phyloP scores from a whole-genome alignment of 345 rosid genomes.

The Clarkia xantiana region DNA sequence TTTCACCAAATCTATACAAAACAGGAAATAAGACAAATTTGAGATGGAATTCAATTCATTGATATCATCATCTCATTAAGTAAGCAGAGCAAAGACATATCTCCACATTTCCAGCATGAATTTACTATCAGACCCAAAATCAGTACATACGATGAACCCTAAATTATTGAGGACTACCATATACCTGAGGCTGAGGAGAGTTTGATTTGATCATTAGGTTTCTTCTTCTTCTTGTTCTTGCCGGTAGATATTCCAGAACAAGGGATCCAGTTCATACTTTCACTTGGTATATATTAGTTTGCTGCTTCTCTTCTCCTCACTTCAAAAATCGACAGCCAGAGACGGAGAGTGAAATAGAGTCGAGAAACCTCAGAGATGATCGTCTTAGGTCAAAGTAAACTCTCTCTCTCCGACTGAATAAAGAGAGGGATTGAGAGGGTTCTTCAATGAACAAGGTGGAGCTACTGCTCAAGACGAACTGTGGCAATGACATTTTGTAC shows the following conservation, averaged over 20 bases:
- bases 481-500: too few relatives aligned
- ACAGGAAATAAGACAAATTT: not conserved
- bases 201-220: constrained; percentile 14
- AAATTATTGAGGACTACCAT: not conserved
- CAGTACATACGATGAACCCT: not conserved
- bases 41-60: constrained; percentile 1
- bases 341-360: not conserved
- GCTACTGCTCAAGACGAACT: too few relatives aligned
- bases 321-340: not conserved
- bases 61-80: not conserved
- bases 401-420: too few relatives aligned
- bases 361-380: not conserved
- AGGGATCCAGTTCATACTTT: constrained; percentile 55
- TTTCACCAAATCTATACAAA: constrained; percentile 24
- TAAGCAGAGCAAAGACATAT: too few relatives aligned
- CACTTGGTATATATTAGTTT: too few relatives aligned
- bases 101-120: not conserved
- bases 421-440: too few relatives aligned
- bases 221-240: constrained; percentile 24
- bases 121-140: not conserved
- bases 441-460: too few relatives aligned
- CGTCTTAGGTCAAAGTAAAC: not conserved
- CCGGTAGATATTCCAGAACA: constrained; percentile 49
- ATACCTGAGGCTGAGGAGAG: constrained; percentile 13
- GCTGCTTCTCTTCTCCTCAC: not conserved